Base-by-base conservation (phyloP, 148 eudicot genomes). In the Fagopyrum homotropicum region DNA sequence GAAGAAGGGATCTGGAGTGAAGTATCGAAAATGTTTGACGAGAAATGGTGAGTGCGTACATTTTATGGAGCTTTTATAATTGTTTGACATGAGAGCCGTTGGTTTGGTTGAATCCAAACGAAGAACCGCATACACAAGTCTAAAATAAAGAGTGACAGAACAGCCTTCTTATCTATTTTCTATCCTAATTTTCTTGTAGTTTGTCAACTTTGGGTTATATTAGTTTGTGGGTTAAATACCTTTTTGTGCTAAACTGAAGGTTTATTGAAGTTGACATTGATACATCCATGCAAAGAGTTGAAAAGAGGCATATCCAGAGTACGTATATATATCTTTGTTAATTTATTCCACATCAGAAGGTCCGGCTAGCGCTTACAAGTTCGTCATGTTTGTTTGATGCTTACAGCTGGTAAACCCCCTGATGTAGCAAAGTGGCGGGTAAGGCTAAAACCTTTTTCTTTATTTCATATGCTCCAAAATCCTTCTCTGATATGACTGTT, bases 361-460 rank as follows among this genome's bases (percentile, higher is more conserved):
- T 35, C 10, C 4, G 15, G 40, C 12, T 72, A 16, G 71, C 9
- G 57, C 56, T 43, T 49, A 73, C 59, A 81, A 50, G 77, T 75
- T 74, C 68, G 60, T 2, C 43, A 11, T 76, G 69, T 69, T 74
- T 2, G 64, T 45, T 48, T 15, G 12, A 71, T 75, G 15, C 69
- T 43, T 6, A 72, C 78, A 94, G 88, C 88, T 69, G 90, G 88
- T 78, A 95, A 83, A 75, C 77, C 96, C 60, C 88, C 86, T 9
- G 91, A 90, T 66, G 89, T 82, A 63, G 97, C 99, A 52, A 89
- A 90, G 80, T 85, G 89, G 92, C 88, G 99, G 91, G 98, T 94
- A 91, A 83, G 86, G 49, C 75, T 69, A 22, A 40, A 19, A 50
- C 71, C n/a, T 3, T 59, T 48, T 43, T 75, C 56, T 56, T 52